phyloP scores from a whole-genome alignment of 768 basidiomycete genomes.

The Cystobasidium onofrii region DNA sequence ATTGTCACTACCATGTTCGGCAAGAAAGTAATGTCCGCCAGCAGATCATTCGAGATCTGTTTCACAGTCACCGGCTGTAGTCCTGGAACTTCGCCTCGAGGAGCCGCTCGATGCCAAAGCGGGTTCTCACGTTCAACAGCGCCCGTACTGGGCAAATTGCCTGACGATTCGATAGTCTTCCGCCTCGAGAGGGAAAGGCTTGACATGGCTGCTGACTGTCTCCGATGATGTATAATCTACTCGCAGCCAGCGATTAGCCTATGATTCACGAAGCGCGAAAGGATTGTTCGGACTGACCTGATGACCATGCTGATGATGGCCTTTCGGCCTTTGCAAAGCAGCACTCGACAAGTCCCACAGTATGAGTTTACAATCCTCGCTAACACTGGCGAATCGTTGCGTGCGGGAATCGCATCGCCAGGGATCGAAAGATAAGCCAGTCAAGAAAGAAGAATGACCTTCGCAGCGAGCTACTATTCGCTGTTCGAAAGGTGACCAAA shows the following conservation, averaged over 20 bases:
- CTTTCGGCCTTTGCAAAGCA: conserved; percentile 37
- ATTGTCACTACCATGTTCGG: conserved; percentile 68
- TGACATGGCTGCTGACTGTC: conserved; percentile 52
- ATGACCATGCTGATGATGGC: conserved; percentile 3
- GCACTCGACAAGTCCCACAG: conserved; percentile 53
- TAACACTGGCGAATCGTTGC: conserved; percentile 90
- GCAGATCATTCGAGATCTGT: conserved; percentile 67
- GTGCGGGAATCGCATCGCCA: conserved; percentile 62
- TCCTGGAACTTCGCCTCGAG: conserved; percentile 77
- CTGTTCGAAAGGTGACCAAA: conserved; percentile 90
- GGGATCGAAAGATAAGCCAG: conserved; percentile 81
- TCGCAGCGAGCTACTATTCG: conserved; percentile 91
- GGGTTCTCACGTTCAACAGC: conserved; percentile 46
- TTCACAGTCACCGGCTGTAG: conserved; percentile 88
- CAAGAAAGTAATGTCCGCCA: conserved; percentile 67
- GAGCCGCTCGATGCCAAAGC: conserved; percentile 74
- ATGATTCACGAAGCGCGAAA: not conserved
- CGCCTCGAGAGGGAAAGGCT: conserved; percentile 56
- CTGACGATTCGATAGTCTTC: conserved; percentile 52
- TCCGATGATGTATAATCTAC: conserved; percentile 66
- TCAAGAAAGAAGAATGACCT: conserved; percentile 91
- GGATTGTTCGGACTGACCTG: not conserved
- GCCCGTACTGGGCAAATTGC: conserved; percentile 43
- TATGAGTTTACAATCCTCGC: conserved; percentile 91
- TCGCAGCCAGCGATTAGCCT: not conserved